Percentiles rank a stretch among this genome's conserved stretches.
phyloP scores from a whole-genome alignment of 306 rosid species.

The Myrica gale region DNA sequence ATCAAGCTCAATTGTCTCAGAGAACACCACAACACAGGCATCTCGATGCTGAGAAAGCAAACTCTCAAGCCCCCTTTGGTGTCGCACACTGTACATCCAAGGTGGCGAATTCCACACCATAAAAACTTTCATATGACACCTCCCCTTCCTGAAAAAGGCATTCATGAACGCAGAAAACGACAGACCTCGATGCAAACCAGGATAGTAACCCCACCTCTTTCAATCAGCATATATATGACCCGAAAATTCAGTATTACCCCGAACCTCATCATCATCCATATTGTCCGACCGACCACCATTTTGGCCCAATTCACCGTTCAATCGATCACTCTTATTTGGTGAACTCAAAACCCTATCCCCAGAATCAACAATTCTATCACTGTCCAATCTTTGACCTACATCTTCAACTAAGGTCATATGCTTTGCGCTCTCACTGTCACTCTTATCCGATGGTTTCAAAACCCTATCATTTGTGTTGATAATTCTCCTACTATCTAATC shows the following conservation, averaged over 20 bases:
- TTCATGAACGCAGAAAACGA: slow-evolving; percentile 66
- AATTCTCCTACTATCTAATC: not conserved
- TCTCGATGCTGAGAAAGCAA: slow-evolving; percentile 61
- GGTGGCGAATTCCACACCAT: slow-evolving; percentile 99
- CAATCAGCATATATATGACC: slow-evolving; percentile 74
- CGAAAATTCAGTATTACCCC: slow-evolving; percentile 30
- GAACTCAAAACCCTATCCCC: slow-evolving; percentile 17
- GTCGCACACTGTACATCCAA: slow-evolving; percentile 80
- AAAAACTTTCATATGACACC: slow-evolving; percentile 63
- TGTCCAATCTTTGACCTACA: slow-evolving; percentile 1
- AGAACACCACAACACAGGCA: slow-evolving; percentile 86
- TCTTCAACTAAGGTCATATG: not conserved
- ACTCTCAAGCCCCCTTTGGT: slow-evolving; percentile 91
- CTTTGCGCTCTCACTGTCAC: not conserved
- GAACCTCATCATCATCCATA: slow-evolving; percentile 19
- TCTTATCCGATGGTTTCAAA: not conserved
- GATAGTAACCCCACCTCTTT: slow-evolving; percentile 85
- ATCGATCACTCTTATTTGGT: not conserved
- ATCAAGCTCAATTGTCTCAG: slow-evolving; percentile 93
- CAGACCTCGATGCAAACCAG: slow-evolving; percentile 57
- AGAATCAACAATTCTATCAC: not conserved
- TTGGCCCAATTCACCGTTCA: not conserved
- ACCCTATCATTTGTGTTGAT: not conserved
- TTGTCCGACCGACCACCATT: not conserved
- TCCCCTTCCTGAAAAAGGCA: slow-evolving; percentile 57